Evolutionary conservation across 768 basidiomycete genomes (phyloP).

Genomic region (Suillus weaverae): DNA sequence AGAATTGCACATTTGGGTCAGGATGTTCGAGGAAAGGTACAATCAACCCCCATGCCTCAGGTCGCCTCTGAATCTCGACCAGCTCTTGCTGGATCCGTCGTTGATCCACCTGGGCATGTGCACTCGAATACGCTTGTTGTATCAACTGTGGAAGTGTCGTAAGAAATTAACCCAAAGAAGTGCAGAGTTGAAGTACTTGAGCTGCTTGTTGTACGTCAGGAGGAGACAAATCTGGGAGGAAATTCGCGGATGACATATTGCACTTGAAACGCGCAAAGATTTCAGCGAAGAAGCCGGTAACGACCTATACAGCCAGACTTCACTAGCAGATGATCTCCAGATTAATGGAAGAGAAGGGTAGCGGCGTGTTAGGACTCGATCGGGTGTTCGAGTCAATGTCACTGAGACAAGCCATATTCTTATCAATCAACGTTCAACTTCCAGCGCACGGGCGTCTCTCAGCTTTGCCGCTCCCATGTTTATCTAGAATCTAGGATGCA

Average conservation of each 20-base stretch:
- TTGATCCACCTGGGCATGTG: constrained; percentile 47
- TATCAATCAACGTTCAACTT: background rate
- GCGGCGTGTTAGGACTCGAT: background rate
- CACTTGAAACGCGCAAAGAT: background rate
- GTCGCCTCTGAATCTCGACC: constrained; percentile 72
- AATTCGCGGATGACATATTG: constrained; percentile 29
- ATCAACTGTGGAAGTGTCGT: constrained; percentile 52
- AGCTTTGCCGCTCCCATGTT: background rate
- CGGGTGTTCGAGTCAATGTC: background rate
- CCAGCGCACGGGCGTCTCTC: background rate
- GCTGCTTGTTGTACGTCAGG: constrained; percentile 58
- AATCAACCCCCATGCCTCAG: constrained; percentile 83
- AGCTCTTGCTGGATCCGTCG: constrained; percentile 69
- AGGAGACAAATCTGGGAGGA: constrained; percentile 53
- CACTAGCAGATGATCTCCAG: background rate
- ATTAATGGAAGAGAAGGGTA: background rate
- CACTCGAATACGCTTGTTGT: constrained; percentile 62
- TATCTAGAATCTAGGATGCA: background rate
- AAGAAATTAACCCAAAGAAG: constrained; percentile 16
- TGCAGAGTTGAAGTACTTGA: constrained; percentile 42
- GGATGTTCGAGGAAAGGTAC: constrained; percentile 69
- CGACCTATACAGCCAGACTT: background rate
- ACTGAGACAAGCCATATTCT: background rate
- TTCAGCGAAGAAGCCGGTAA: background rate
- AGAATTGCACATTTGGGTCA: constrained; percentile 89